phyloP scores from a whole-genome alignment of 1,284 basidiomycete species.

The Bondarzewia mesenterica region DNA sequence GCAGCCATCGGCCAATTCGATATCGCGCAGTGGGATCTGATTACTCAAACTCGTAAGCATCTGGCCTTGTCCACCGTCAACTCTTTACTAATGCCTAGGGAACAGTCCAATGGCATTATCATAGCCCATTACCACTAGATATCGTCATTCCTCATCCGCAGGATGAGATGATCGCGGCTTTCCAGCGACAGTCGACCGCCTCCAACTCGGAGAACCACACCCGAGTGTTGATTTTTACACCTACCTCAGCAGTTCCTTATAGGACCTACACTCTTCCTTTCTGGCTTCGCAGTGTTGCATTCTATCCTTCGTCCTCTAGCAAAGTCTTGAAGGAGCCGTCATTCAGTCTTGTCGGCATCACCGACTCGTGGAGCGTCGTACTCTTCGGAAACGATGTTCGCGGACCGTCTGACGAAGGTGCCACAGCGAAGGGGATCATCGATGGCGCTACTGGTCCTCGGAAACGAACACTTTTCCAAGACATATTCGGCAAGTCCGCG shows the following conservation, averaged over 20 bases:
- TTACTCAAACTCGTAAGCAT: slow-evolving; percentile 57
- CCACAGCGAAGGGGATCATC: slow-evolving; percentile 35
- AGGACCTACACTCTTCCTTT: slow-evolving; percentile 49
- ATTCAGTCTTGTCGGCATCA: slow-evolving; percentile 61
- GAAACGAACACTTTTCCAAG: slow-evolving; percentile 69
- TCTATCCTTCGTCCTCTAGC: slow-evolving; percentile 32
- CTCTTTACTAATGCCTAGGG: slow-evolving; percentile 11
- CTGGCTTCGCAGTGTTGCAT: slow-evolving; percentile 40
- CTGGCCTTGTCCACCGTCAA: not conserved
- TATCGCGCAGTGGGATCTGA: slow-evolving; percentile 75
- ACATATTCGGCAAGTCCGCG: slow-evolving; percentile 73
- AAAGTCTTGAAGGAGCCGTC: slow-evolving; percentile 20
- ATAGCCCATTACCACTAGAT: slow-evolving; percentile 28
- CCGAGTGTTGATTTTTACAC: slow-evolving; percentile 39
- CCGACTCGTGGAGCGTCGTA: slow-evolving; percentile 53
- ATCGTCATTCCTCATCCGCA: slow-evolving; percentile 46
- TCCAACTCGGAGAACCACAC: slow-evolving; percentile 26
- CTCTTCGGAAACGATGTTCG: slow-evolving; percentile 51
- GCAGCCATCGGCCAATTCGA: slow-evolving; percentile 44
- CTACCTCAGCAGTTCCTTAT: slow-evolving; percentile 35
- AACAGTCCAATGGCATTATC: slow-evolving; percentile 55
- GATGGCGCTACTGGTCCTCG: slow-evolving; percentile 18
- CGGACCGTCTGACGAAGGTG: slow-evolving; percentile 31
- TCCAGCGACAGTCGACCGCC: slow-evolving; percentile 30
- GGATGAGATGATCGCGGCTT: slow-evolving; percentile 49